These are phyloP conservation scores for Hanseniaspora vineae DNA, from an alignment of 805 yeast species.

Conservation along the genomic window DNA sequence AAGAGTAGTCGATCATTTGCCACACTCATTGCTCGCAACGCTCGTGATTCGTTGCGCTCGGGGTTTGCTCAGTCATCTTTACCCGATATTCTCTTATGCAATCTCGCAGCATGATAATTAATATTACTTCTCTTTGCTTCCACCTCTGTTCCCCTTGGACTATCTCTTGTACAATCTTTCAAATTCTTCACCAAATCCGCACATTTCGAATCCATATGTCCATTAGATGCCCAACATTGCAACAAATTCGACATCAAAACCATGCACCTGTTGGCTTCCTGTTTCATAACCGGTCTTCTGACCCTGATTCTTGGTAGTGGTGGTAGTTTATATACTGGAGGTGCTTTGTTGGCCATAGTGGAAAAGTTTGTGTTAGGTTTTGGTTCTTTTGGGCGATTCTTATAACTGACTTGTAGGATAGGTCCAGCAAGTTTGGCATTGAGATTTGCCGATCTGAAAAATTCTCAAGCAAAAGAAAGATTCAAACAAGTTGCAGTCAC, in stretches of 20 bases:
- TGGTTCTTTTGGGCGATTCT: too few relatives aligned
- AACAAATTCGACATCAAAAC: conserved; percentile 74
- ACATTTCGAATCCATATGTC: conserved; percentile 67
- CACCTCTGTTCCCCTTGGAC: conserved; percentile 13
- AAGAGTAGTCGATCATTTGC: too few relatives aligned
- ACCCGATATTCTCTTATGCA: conserved; percentile 37
- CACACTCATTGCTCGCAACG: too few relatives aligned
- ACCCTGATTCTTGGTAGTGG: conserved; percentile 65
- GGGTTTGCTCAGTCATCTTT: conserved; percentile 26
- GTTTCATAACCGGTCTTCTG: conserved; percentile 45
- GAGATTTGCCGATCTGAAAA: not conserved
- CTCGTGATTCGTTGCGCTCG: too few relatives aligned
- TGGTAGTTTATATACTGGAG: conserved; percentile 39
- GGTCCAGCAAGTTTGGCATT: too few relatives aligned
- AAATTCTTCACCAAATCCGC: conserved; percentile 51
- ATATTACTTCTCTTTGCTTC: conserved; percentile 28
- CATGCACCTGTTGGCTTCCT: conserved; percentile 57
- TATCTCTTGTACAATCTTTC: conserved; percentile 51
- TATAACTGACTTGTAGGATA: too few relatives aligned
- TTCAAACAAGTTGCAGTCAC: not conserved
- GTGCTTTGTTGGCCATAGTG: not conserved
- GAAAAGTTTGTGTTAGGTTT: too few relatives aligned
- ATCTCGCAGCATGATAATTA: conserved; percentile 41
- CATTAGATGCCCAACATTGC: conserved; percentile 94
- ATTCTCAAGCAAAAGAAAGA: not conserved